phyloP scores from a whole-genome alignment of 2,329 filamentous ascomycete species.

The Allantophomopsis lycopodina region DNA sequence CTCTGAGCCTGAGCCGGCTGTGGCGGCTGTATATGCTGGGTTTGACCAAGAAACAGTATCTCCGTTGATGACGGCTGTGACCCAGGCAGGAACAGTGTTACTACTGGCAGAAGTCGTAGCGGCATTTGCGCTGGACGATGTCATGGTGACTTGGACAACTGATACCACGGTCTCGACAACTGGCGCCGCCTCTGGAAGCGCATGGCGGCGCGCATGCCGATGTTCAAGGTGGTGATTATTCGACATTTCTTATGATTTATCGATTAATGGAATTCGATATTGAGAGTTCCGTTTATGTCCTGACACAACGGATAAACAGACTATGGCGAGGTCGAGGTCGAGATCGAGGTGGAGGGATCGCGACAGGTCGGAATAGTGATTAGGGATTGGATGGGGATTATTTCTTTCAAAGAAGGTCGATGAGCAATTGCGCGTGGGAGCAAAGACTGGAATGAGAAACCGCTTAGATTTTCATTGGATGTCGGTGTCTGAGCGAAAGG shows the following conservation, averaged over 20 bases:
- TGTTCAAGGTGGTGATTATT: not conserved
- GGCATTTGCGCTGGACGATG: constrained; percentile 2
- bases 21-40: constrained; percentile 4
- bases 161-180: constrained; percentile 19
- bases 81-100: constrained; percentile 6
- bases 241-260: constrained; percentile 4
- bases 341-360: no score
- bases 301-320: no score
- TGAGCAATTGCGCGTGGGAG: no score
- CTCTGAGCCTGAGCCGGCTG: not conserved
- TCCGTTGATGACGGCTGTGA: constrained; percentile 4
- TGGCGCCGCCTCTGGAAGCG: constrained; percentile 1
- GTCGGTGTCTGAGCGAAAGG: not conserved
- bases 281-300: no score
- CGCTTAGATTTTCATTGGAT: no score
- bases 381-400: no score
- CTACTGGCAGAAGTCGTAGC: constrained; percentile 4
- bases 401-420: no score
- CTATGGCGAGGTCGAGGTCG: no score
- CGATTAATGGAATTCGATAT: no score
- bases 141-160: constrained; percentile 27
- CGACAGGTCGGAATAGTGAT: no score
- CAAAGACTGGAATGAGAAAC: no score
- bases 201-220: constrained; percentile 3
- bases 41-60: not conserved